Base-by-base conservation (phyloP, 768 basidiomycete genomes). In the Sarcomyxa edulis region DNA sequence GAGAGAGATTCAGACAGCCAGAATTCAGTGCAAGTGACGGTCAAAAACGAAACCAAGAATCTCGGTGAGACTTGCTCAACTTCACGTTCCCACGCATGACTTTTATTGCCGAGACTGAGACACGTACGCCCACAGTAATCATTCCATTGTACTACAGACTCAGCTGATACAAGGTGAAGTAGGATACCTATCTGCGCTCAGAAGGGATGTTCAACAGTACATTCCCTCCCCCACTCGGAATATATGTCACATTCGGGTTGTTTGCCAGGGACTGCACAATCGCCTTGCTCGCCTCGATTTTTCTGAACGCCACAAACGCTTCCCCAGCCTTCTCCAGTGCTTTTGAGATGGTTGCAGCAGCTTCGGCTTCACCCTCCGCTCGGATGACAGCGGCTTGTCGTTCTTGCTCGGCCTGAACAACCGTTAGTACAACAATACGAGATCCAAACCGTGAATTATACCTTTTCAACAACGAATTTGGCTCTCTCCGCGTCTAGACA, bases 381-480 rank as follows among this genome's bases (percentile, higher is more conserved):
- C 96, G 81, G 40, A 99, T 97, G 43, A 99, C 94, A 1, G 93
- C 87, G 0, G 96, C 96, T 69, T 98, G 94, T 44, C 94, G 81
- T 60, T 99, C 96, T 84, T 99, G 96, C 58, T 98, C 96, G 20
- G 96, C 94, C 92, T 95, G 47, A 16, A 48, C 47, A 37, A 15
- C 42, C 43, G 38, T 50, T 38, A 41, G 32, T n/a, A n/a, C 15
- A 34, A 15, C 18, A 12, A 6, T 9, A 29, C 14, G 19, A 18
- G 12, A 11, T 6, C 19, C 12, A 35, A 29, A 19, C 11, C 15
- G 32, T 14, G 14, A 37, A 26, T 15, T 47, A 30, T 44, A 90
- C 92, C 76, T 96, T 97, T 69, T 99, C 96, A 46, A 99, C 96
- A 48, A 98, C 88, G 62, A 97, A 99, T 64, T 97, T 98, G 41